Percentiles rank a stretch among this genome's conserved stretches.
These are phyloP conservation scores for Crithidia sp. DNA, from an alignment of 208 protist species.

Conservation along the genomic window DNA sequence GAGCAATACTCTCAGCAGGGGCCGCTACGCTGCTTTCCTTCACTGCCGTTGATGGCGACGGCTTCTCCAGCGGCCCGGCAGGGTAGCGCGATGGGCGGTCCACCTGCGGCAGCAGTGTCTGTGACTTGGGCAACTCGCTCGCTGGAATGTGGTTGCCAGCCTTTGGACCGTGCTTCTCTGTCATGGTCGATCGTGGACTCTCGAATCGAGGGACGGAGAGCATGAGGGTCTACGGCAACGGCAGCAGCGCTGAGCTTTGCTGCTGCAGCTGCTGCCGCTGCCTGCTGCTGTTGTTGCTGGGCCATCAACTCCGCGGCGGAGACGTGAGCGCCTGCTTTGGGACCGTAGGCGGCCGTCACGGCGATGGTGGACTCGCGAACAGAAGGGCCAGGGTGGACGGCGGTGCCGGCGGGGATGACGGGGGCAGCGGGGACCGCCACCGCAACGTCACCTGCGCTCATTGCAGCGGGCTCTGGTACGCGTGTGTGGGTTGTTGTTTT, in stretches of 20 bases:
- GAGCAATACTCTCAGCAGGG: not conserved
- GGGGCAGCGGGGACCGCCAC: not conserved
- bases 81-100: conserved; percentile 11
- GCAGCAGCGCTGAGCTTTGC: too few species aligned
- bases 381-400: conserved; percentile 7
- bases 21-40: too few species aligned
- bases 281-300: too few species aligned
- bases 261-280: too few species aligned
- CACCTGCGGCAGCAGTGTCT: conserved; percentile 8
- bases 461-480: not conserved
- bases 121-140: conserved; percentile 16
- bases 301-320: too few species aligned
- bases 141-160: conserved; percentile 14
- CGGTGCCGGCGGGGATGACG: conserved; percentile 8
- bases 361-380: conserved; percentile 25
- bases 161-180: conserved; percentile 28
- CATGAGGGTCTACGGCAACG: too few species aligned
- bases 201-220: too few species aligned
- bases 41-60: not conserved
- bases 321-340: too few species aligned
- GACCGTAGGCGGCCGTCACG: too few species aligned
- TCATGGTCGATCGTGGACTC: not conserved
- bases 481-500: not conserved
- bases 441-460: conserved; percentile 8
- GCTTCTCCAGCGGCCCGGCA: not conserved